A percentile compares a stretch with the other conserved stretches of the same genome.
Conservation (phyloP, 2,329 filamentous ascomycete species). For the Apiospora saccharicola region DNA sequence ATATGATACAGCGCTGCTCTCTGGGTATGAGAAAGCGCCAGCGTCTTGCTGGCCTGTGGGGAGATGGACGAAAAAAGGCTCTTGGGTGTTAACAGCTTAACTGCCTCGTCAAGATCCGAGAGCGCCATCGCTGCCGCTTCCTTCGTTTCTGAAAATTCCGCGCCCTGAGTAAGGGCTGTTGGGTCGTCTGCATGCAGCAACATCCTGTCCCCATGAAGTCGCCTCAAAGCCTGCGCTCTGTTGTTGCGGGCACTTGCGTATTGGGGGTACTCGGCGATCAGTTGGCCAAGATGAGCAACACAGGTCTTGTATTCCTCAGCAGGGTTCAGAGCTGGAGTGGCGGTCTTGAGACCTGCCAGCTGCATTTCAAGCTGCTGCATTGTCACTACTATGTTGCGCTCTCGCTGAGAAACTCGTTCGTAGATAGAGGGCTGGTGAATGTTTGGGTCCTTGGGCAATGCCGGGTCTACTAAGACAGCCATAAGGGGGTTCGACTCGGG, state of each 20-base stretch:
- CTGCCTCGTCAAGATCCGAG: slow-evolving; percentile 63
- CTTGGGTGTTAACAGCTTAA: slow-evolving; percentile 64
- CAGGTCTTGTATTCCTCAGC: slow-evolving; percentile 55
- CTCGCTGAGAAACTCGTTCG: slow-evolving; percentile 55
- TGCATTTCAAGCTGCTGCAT: slow-evolving; percentile 65
- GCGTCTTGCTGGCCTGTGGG: slow-evolving; percentile 67
- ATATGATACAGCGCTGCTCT: slow-evolving; percentile 70
- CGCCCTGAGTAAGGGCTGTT: slow-evolving; percentile 51
- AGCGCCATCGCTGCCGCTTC: slow-evolving; percentile 52
- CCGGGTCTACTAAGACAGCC: slow-evolving; percentile 61
- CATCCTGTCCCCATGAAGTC: slow-evolving; percentile 68
- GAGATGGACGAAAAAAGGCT: slow-evolving; percentile 63
- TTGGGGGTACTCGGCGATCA: slow-evolving; percentile 65
- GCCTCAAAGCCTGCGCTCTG: slow-evolving; percentile 70
- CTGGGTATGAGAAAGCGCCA: slow-evolving; percentile 77
- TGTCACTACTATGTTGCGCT: slow-evolving; percentile 60
- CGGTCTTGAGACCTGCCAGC: slow-evolving; percentile 51
- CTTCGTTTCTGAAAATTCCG: slow-evolving; percentile 46
- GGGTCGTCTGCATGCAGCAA: slow-evolving; percentile 52
- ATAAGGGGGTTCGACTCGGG: slow-evolving; percentile 67
- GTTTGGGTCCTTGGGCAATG: slow-evolving; percentile 64
- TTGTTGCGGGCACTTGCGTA: slow-evolving; percentile 82
- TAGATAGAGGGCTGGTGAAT: slow-evolving; percentile 60
- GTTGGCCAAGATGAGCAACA: slow-evolving; percentile 56
- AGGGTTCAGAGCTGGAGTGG: slow-evolving; percentile 45